These are phyloP conservation scores for Pythium apleroticum DNA, from an alignment of 352 stramenopile genomes.

Conservation along the genomic window DNA sequence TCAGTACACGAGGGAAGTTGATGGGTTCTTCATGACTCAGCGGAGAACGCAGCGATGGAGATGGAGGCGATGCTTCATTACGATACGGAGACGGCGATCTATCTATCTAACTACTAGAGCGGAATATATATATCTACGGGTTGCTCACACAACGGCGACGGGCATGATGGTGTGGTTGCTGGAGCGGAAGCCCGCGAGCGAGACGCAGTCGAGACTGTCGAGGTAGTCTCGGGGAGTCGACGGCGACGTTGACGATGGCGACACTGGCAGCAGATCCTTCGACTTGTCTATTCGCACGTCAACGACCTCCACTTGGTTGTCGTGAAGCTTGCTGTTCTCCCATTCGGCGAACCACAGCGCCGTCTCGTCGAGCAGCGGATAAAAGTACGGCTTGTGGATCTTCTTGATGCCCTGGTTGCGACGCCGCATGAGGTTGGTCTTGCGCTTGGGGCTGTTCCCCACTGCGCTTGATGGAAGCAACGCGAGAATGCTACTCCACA, in stretches of 20 bases:
- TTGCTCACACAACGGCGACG: conserved; percentile 7
- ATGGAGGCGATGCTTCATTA: neutral
- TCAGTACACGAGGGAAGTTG: neutral
- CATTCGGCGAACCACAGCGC: conserved; percentile 45
- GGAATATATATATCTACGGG: neutral
- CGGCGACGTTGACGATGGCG: neutral
- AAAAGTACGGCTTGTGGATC: conserved; percentile 58
- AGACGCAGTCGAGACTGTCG: conserved; percentile 19
- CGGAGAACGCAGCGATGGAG: neutral
- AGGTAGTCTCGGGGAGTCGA: conserved; percentile 5
- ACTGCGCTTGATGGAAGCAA: neutral
- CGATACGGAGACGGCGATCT: neutral
- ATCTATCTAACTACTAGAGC: neutral
- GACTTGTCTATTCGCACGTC: conserved; percentile 28
- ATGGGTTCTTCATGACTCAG: neutral
- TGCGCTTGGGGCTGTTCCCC: neutral
- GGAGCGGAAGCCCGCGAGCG: conserved; percentile 18
- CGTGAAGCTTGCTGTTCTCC: conserved; percentile 28
- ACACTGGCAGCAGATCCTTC: neutral
- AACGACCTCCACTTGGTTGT: neutral
- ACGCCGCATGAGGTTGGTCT: conserved; percentile 15
- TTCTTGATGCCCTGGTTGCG: conserved; percentile 30
- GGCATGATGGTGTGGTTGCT: conserved; percentile 24
- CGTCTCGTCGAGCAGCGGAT: conserved; percentile 59
- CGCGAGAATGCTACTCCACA: neutral